These are phyloP conservation scores for Pyrus betulifolia DNA, from an alignment of 306 rosid genomes.

Conservation along the genomic window DNA sequence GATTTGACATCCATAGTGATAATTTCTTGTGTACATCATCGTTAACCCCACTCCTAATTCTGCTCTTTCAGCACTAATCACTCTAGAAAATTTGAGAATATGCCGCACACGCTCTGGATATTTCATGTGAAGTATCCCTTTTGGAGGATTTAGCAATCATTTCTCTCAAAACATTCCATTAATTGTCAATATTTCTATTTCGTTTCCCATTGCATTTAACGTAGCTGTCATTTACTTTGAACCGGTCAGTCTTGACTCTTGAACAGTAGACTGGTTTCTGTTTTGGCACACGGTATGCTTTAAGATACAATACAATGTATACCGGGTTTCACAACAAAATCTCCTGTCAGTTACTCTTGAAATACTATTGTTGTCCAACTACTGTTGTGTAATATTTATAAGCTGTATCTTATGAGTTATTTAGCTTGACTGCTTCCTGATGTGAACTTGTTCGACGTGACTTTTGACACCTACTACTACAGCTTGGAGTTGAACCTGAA, in stretches of 20 bases:
- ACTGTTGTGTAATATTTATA: too few relatives aligned
- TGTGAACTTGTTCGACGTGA: not conserved
- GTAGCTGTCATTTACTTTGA: not conserved
- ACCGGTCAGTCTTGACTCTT: too few relatives aligned
- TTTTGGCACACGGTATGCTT: not conserved
- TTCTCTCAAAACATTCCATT: not conserved
- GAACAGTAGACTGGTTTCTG: not conserved
- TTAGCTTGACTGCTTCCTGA: too few relatives aligned
- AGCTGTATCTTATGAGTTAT: too few relatives aligned
- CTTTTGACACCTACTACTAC: not conserved
- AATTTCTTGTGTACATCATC: not conserved
- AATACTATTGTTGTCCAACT: too few relatives aligned
- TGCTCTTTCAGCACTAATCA: not conserved
- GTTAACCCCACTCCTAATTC: slow-evolving; percentile 4
- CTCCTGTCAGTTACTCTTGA: not conserved
- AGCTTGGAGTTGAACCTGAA: not conserved
- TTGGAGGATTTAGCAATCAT: slow-evolving; percentile 46
- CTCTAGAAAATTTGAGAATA: not conserved
- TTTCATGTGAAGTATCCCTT: slow-evolving; percentile 32
- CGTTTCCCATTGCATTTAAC: not conserved
- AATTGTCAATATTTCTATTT: not conserved
- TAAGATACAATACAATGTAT: too few relatives aligned
- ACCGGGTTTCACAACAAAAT: not conserved
- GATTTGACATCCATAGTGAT: slow-evolving; percentile 28
- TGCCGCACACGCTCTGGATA: slow-evolving; percentile 20